Conservation (phyloP, 805 yeast species). For the Metschnikowia colocasiae region DNA sequence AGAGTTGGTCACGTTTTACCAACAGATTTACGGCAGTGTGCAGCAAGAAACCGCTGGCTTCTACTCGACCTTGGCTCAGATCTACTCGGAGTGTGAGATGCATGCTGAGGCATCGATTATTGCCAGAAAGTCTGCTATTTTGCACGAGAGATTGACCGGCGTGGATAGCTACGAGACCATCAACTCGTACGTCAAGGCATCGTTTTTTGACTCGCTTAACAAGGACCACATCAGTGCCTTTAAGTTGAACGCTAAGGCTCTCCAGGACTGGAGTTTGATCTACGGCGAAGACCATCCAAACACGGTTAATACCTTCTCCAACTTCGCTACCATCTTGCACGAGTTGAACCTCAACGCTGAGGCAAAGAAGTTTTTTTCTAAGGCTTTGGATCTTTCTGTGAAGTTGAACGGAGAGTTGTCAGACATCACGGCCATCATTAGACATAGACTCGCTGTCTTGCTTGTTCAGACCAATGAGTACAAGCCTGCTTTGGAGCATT, state of each 20-base stretch:
- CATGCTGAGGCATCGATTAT: slow-evolving; percentile 56
- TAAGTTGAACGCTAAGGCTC: slow-evolving; percentile 56
- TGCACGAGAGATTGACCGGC: slow-evolving; percentile 79
- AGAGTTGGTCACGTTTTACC: slow-evolving; percentile 70
- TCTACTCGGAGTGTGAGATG: slow-evolving; percentile 59
- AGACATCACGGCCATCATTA: slow-evolving; percentile 59
- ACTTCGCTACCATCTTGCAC: slow-evolving; percentile 59
- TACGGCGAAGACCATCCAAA: slow-evolving; percentile 69
- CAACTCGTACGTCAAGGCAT: slow-evolving; percentile 69
- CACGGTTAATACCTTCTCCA: slow-evolving; percentile 55
- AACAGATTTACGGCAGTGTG: slow-evolving; percentile 78
- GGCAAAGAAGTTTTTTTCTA: slow-evolving; percentile 51
- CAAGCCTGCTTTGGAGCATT: slow-evolving; percentile 53
- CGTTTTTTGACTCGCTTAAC: slow-evolving; percentile 62
- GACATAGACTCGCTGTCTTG: slow-evolving; percentile 57
- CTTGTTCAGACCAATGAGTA: slow-evolving; percentile 51
- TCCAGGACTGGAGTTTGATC: slow-evolving; percentile 55
- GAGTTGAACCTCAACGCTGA: slow-evolving; percentile 44
- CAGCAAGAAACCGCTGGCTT: slow-evolving; percentile 76
- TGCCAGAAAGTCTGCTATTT: slow-evolving; percentile 64
- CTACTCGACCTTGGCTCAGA: slow-evolving; percentile 60
- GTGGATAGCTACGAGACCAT: slow-evolving; percentile 75
- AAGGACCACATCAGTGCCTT: slow-evolving; percentile 60
- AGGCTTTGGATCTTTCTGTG: slow-evolving; percentile 50
- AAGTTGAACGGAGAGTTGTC: slow-evolving; percentile 54